These are phyloP conservation scores for Apocynum venetum DNA, from an alignment of 257 asterid genomes.

Conservation along the genomic window DNA sequence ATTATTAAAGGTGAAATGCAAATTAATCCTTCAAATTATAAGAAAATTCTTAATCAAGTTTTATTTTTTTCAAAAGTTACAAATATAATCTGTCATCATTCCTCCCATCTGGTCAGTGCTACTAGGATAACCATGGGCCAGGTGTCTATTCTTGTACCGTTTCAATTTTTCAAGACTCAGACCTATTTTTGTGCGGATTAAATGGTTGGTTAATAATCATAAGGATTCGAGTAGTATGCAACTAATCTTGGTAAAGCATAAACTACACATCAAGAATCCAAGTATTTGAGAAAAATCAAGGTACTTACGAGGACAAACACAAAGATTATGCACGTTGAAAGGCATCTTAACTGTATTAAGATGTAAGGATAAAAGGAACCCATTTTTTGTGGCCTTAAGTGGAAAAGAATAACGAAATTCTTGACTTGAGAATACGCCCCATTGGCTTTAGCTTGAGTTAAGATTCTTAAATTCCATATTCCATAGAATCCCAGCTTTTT, in stretches of 20 bases:
- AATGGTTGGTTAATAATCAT: conserved; percentile 3
- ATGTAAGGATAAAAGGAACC: conserved; percentile 48
- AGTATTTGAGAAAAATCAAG: conserved; percentile 6
- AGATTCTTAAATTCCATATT: conserved; percentile 59
- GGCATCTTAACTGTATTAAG: conserved; percentile 45
- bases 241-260: conserved; percentile 19
- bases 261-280: conserved; percentile 17
- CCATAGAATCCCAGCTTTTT: conserved; percentile 41
- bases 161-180: not conserved
- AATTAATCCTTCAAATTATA: too few relatives aligned
- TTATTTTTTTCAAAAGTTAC: too few relatives aligned
- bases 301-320: conserved; percentile 23
- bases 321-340: conserved; percentile 26
- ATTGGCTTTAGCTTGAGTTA: conserved; percentile 52
- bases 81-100: too few relatives aligned
- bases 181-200: not conserved
- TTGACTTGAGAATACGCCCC: conserved; percentile 66
- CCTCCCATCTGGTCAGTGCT: not conserved
- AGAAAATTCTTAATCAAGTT: too few relatives aligned
- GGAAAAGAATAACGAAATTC: conserved; percentile 52
- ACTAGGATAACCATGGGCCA: not conserved
- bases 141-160: conserved; percentile 5
- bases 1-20: too few relatives aligned
- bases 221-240: conserved; percentile 18
- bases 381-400: conserved; percentile 63